Evolutionary conservation across 208 protist species (phyloP).

Genomic region (Trypanosoma rangeli): DNA sequence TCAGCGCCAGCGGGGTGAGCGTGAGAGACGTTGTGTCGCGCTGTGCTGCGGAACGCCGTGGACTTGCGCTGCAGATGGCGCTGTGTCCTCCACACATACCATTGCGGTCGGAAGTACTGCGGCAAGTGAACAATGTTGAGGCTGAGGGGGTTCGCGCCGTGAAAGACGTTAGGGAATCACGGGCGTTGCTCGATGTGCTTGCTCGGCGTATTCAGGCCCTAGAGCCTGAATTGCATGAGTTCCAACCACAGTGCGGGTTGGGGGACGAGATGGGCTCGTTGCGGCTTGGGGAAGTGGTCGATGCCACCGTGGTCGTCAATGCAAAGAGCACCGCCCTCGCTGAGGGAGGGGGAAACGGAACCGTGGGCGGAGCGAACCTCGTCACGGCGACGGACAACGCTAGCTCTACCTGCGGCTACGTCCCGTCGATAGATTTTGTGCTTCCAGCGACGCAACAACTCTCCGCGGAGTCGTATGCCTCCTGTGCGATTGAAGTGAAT

Average conservation of each 20-base stretch:
- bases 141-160: background rate
- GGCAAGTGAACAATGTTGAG: background rate
- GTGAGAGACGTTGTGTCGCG: conserved; percentile 3
- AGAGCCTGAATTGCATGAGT: too few species aligned
- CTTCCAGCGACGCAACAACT: conserved; percentile 16
- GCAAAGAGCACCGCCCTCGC: too few species aligned
- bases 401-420: background rate
- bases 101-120: too few species aligned
- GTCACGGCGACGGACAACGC: background rate
- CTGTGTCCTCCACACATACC: background rate
- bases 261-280: too few species aligned
- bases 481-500: background rate
- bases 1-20: background rate
- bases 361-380: too few species aligned
- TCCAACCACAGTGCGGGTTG: too few species aligned
- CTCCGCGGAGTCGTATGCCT: background rate
- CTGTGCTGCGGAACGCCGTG: background rate
- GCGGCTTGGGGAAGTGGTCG: too few species aligned
- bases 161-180: too few species aligned
- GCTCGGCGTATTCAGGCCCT: too few species aligned
- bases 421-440: conserved; percentile 11
- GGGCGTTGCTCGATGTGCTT: too few species aligned
- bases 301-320: too few species aligned
- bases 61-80: background rate
- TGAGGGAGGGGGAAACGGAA: too few species aligned